Evolutionary conservation across 2,329 filamentous ascomycete species (phyloP).

Genomic region (Paecilomyces niveus): DNA sequence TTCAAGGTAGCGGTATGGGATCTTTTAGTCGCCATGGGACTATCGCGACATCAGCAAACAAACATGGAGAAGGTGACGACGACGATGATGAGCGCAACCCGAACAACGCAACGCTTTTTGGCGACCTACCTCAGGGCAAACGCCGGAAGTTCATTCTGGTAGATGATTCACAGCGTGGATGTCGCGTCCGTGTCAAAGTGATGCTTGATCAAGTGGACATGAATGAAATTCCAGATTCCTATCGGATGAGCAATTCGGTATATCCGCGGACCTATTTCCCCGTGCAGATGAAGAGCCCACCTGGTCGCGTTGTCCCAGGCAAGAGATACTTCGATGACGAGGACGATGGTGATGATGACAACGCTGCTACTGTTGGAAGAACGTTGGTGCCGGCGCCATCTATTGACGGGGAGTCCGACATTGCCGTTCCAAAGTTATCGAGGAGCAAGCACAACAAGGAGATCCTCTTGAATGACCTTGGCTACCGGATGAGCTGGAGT

Average conservation of each 20-base stretch:
- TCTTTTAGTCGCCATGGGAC: slow-evolving; percentile 25
- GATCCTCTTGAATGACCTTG: slow-evolving; percentile 84
- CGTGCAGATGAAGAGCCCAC: slow-evolving; percentile 82
- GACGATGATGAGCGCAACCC: slow-evolving; percentile 23
- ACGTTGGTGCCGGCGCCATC: slow-evolving; percentile 54
- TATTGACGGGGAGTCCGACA: slow-evolving; percentile 65
- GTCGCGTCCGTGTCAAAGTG: slow-evolving; percentile 78
- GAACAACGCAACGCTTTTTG: slow-evolving; percentile 64
- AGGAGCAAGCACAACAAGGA: slow-evolving; percentile 68
- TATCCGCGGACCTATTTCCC: slow-evolving; percentile 90
- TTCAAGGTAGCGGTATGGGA: slow-evolving; percentile 50
- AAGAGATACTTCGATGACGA: slow-evolving; percentile 66
- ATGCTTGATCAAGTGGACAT: slow-evolving; percentile 91
- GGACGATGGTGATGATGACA: slow-evolving; percentile 32
- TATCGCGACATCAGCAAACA: slow-evolving; percentile 25
- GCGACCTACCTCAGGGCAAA: slow-evolving; percentile 80
- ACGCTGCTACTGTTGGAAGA: slow-evolving; percentile 29
- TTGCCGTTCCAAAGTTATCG: slow-evolving; percentile 68
- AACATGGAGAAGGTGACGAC: slow-evolving; percentile 11
- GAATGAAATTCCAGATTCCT: slow-evolving; percentile 92
- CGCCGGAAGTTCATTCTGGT: slow-evolving; percentile 95
- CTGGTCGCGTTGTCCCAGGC: slow-evolving; percentile 62
- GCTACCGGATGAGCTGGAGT: slow-evolving; percentile 93
- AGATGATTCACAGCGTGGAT: slow-evolving; percentile 76
- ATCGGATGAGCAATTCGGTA: slow-evolving; percentile 82